phyloP scores from a whole-genome alignment of 2,329 filamentous ascomycete species.

The Lachnellula willkommii region DNA sequence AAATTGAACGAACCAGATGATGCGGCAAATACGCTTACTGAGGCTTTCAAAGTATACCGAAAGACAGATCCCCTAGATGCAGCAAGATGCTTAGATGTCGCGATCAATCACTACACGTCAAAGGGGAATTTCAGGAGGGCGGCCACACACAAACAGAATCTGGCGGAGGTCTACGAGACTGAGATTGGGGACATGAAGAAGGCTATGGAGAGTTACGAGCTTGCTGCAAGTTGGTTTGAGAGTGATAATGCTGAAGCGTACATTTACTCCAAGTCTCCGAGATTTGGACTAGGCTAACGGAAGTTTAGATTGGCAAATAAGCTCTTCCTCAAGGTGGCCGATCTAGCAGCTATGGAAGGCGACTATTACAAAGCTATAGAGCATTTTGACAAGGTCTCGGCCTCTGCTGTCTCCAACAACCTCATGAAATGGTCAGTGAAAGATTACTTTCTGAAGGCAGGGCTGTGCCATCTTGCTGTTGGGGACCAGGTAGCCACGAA shows the following conservation, averaged over 20 bases:
- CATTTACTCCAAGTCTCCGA: slow-evolving; percentile 32
- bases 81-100: slow-evolving; percentile 69
- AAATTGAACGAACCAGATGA: slow-evolving; percentile 90
- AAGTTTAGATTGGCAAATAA: slow-evolving; percentile 75
- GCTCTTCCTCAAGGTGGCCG: slow-evolving; percentile 85
- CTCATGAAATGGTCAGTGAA: slow-evolving; percentile 92
- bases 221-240: slow-evolving; percentile 85
- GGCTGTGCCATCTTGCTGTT: slow-evolving; percentile 76
- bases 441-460: slow-evolving; percentile 91
- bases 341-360: slow-evolving; percentile 72
- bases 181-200: slow-evolving; percentile 73
- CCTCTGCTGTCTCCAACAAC: slow-evolving; percentile 76
- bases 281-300: slow-evolving; percentile 6
- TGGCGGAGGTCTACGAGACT: slow-evolving; percentile 80
- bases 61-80: slow-evolving; percentile 81
- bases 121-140: slow-evolving; percentile 90
- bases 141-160: slow-evolving; percentile 82
- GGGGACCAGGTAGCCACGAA: slow-evolving; percentile 72
- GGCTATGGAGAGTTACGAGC: slow-evolving; percentile 78
- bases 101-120: slow-evolving; percentile 79
- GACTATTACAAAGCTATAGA: slow-evolving; percentile 82
- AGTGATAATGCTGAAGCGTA: slow-evolving; percentile 78
- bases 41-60: slow-evolving; percentile 93
- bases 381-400: slow-evolving; percentile 78
- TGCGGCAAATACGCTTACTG: slow-evolving; percentile 78